Evolutionary conservation across 202 grass and related monocot species (phyloP).

Genomic region (Cymbopogon flexuosus): DNA sequence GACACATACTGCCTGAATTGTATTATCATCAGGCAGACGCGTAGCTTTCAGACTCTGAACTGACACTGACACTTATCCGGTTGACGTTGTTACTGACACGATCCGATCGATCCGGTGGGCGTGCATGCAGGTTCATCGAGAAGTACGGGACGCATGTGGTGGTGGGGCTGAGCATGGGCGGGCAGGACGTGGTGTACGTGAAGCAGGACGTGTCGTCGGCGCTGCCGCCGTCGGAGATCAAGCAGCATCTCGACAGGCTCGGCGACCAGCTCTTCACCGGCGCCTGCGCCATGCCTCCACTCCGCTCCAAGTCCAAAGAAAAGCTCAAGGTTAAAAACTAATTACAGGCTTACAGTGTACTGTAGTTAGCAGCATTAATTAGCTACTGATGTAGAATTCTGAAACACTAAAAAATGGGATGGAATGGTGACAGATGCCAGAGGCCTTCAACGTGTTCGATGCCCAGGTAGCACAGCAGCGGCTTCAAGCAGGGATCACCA

Average conservation of each 20-base stretch:
- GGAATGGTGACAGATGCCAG: constrained; percentile 44
- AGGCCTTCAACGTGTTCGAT: constrained; percentile 92
- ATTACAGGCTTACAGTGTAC: too few species aligned
- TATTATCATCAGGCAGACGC: constrained; percentile 11
- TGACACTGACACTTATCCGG: neutral
- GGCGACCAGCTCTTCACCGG: constrained; percentile 90
- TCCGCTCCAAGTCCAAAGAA: constrained; percentile 42
- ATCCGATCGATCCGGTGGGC: neutral
- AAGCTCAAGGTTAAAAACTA: constrained; percentile 50
- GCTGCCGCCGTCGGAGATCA: constrained; percentile 62
- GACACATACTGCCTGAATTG: constrained; percentile 8
- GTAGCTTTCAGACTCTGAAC: constrained; percentile 27
- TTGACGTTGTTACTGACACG: neutral
- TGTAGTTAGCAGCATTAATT: too few species aligned
- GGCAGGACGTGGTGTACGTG: constrained; percentile 82
- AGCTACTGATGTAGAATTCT: too few species aligned
- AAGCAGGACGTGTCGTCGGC: constrained; percentile 64
- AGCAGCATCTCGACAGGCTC: constrained; percentile 69
- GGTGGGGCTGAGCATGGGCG: constrained; percentile 85
- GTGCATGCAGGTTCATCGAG: constrained; percentile 63
- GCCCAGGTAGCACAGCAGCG: constrained; percentile 52
- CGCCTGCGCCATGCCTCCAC: constrained; percentile 59
- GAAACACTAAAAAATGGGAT: neutral
- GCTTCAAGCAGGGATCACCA: constrained; percentile 49
- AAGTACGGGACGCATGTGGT: constrained; percentile 86